Evolutionary conservation across 257 asterid genomes (phyloP).

Genomic region (Solanum gracilifrons): DNA sequence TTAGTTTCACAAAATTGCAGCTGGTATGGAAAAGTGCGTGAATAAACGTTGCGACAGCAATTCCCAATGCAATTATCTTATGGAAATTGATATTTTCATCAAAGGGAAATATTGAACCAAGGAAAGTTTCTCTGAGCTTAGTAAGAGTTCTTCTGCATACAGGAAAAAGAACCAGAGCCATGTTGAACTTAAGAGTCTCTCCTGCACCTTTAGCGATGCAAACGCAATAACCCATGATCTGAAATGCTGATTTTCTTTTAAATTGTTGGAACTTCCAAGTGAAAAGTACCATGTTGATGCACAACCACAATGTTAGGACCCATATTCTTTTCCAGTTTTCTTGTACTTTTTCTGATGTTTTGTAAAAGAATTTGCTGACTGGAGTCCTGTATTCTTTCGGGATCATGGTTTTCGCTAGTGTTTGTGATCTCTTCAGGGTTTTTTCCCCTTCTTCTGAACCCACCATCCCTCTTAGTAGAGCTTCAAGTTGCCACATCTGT

Average conservation of each 20-base stretch:
- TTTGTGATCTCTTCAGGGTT: slow-evolving; percentile 17
- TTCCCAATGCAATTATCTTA: slow-evolving; percentile 48
- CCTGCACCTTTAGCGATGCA: slow-evolving; percentile 78
- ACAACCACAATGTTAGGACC: slow-evolving; percentile 42
- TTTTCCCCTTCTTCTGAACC: slow-evolving; percentile 25
- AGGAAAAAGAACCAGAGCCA: slow-evolving; percentile 80
- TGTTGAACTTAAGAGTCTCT: slow-evolving; percentile 66
- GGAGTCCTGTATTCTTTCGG: slow-evolving; percentile 66
- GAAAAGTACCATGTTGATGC: slow-evolving; percentile 39
- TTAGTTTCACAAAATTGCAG: slow-evolving; percentile 52
- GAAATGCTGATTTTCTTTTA: slow-evolving; percentile 28
- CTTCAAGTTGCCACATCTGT: slow-evolving; percentile 93
- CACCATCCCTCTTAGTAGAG: slow-evolving; percentile 62
- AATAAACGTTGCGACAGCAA: slow-evolving; percentile 25
- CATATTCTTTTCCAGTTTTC: slow-evolving; percentile 72
- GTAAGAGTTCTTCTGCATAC: slow-evolving; percentile 79
- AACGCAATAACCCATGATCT: slow-evolving; percentile 69
- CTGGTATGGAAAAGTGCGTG: slow-evolving; percentile 39
- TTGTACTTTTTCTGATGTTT: slow-evolving; percentile 27
- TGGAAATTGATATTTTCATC: slow-evolving; percentile 91
- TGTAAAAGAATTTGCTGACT: slow-evolving; percentile 45
- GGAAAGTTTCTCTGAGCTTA: slow-evolving; percentile 57
- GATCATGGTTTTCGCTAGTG: slow-evolving; percentile 79
- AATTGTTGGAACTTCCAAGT: slow-evolving; percentile 48
- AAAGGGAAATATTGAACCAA: slow-evolving; percentile 52